Percentiles rank a stretch among this genome's conserved stretches.
These are phyloP conservation scores for Paragyromitra xinjiangensis DNA, from an alignment of 495 filamentous ascomycete species.

Conservation along the genomic window DNA sequence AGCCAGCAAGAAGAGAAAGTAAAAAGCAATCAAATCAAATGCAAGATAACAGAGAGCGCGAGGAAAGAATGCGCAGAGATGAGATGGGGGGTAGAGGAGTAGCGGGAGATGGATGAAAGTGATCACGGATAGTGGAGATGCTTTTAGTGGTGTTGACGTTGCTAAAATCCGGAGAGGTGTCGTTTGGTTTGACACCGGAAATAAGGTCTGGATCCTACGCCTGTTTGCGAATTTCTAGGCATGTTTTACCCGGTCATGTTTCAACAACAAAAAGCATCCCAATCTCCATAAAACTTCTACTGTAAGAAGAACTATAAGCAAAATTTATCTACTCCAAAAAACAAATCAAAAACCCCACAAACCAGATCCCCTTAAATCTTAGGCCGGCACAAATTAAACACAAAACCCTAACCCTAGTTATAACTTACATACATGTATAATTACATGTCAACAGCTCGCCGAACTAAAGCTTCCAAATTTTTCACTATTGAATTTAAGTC, in stretches of 20 bases:
- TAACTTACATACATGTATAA: too few relatives aligned
- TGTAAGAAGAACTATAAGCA: too few relatives aligned
- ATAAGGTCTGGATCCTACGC: slow-evolving; percentile 38
- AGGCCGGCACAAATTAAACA: too few relatives aligned
- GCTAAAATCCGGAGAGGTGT: slow-evolving; percentile 54
- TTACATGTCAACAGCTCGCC: too few relatives aligned
- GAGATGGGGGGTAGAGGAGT: slow-evolving; percentile 46
- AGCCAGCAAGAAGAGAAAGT: slow-evolving; percentile 54
- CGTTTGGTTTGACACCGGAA: slow-evolving; percentile 44
- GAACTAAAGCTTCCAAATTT: too few relatives aligned
- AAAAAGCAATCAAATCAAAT: slow-evolving; percentile 50
- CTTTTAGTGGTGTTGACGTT: slow-evolving; percentile 47
- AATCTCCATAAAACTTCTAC: too few relatives aligned
- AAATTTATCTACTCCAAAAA: too few relatives aligned
- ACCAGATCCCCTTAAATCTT: too few relatives aligned
- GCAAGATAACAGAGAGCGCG: slow-evolving; percentile 50
- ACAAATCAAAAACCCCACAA: too few relatives aligned
- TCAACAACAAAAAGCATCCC: too few relatives aligned
- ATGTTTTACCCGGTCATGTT: neutral
- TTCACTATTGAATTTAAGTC: neutral
- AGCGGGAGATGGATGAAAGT: slow-evolving; percentile 55
- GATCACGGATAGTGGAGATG: slow-evolving; percentile 49
- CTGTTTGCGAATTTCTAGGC: slow-evolving; percentile 37
- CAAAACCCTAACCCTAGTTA: too few relatives aligned
- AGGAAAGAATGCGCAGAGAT: slow-evolving; percentile 51